These are phyloP conservation scores for Puccinia brachypodii DNA, from an alignment of 1,284 basidiomycete genomes.

Conservation along the genomic window DNA sequence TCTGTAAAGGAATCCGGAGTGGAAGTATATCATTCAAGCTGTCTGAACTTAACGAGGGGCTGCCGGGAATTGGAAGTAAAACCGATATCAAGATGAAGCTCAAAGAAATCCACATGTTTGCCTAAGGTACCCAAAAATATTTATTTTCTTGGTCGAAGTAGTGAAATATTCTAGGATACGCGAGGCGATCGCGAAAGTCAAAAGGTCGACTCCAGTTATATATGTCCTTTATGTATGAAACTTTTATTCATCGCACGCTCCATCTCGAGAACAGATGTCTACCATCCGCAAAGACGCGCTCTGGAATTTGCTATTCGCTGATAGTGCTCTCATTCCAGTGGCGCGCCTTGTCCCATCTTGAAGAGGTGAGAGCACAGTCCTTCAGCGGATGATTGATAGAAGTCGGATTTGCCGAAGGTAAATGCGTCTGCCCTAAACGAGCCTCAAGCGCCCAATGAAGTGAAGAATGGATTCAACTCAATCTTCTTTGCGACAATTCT, in stretches of 20 bases:
- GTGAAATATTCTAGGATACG: background rate
- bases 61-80: background rate
- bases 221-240: background rate
- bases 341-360: background rate
- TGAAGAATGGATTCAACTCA: no score
- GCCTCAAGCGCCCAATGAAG: no score
- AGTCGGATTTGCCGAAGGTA: background rate
- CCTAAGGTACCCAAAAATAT: background rate
- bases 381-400: no score
- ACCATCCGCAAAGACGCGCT: background rate
- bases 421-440: background rate
- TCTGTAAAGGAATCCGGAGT: slow-evolving; percentile 1
- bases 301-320: background rate
- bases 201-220: background rate
- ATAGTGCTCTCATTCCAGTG: background rate
- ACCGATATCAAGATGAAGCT: background rate
- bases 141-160: background rate
- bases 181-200: background rate
- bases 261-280: background rate
- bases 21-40: background rate
- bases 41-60: background rate
- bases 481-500: no score
- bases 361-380: background rate
- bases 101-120: background rate
- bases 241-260: background rate